These are phyloP conservation scores for Sordariomycetes sp. DNA, from an alignment of 2,329 filamentous ascomycete genomes.

Conservation along the genomic window DNA sequence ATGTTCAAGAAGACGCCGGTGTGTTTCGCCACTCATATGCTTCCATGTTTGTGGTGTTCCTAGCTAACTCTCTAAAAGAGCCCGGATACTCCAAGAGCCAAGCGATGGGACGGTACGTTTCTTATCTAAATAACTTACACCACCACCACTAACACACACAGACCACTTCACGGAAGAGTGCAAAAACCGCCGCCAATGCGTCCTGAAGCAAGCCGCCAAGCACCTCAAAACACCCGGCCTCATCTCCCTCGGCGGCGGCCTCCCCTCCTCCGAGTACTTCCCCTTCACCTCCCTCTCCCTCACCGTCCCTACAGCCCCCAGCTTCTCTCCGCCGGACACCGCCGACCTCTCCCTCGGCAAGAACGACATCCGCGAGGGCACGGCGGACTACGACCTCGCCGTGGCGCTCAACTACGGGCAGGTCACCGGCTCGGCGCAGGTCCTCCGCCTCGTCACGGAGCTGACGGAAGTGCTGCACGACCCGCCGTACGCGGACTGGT, in stretches of 20 bases:
- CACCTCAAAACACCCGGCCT: conserved; percentile 72
- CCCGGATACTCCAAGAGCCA: conserved; percentile 60
- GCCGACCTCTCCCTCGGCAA: conserved; percentile 70
- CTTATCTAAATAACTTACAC: conserved; percentile 3
- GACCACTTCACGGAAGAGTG: conserved; percentile 54
- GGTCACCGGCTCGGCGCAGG: conserved; percentile 72
- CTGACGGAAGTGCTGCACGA: conserved; percentile 86
- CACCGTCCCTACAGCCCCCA: conserved; percentile 49
- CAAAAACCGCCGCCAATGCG: conserved; percentile 48
- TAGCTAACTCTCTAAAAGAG: conserved; percentile 13
- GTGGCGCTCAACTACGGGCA: conserved; percentile 92
- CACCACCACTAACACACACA: conserved; percentile 12
- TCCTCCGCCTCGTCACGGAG: conserved; percentile 85
- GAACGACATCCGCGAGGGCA: conserved; percentile 47
- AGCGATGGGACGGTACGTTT: conserved; percentile 72
- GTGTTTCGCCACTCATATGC: not conserved
- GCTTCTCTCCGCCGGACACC: conserved; percentile 57
- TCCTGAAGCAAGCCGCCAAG: conserved; percentile 73
- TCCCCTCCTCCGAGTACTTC: conserved; percentile 85
- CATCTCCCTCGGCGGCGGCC: conserved; percentile 84
- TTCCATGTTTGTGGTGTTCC: not conserved
- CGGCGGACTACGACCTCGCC: conserved; percentile 55
- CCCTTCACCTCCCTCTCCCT: conserved; percentile 73
- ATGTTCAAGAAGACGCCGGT: conserved; percentile 44
- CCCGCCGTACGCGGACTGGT: conserved; percentile 87